Base-by-base conservation (phyloP, 2,329 filamentous ascomycete species). In the Scedosporium minutisporum region DNA sequence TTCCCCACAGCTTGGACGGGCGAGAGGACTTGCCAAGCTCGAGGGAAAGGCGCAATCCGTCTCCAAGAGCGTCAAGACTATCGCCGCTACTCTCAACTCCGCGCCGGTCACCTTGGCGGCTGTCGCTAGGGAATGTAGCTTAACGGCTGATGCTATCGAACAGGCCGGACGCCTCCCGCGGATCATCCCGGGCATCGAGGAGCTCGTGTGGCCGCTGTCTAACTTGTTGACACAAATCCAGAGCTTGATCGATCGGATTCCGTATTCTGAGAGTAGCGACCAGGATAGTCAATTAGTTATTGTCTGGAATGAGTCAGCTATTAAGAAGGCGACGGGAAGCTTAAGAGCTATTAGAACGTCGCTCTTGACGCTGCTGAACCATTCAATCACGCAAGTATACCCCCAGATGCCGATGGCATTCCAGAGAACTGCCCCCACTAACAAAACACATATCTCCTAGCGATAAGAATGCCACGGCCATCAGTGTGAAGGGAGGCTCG, bases 111-210 rank as follows among this genome's bases (percentile, higher is more conserved):
- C 66, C 2, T 53, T 67, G 23, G 59, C 66, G 25, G 64, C 65
- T 7, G 62, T 67, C 21, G 65, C 65, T 25, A 64, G 63, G 29
- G 66, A 67, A 62, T 67, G 66, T 58, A 44, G 51, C 3, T 58
- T 65, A 4, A 63, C 63, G 10, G 63, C 66, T 38, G 58, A 62
- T 25, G 57, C 62, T 18, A 41, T 67, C 4, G 57, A 57, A 21
- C 63, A 64, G 7, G 64, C 66, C 57, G 41, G 62, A 53, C 60
- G 62, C 25, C 41, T 64, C 76, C 71, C 4, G 78, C 77, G 3
- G 1, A 58, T 53, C 9, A 58, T 64, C 29, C 61, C 64, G 4
- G 64, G 60, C 55, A 74, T 82, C 66, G 82, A 85, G 1, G 84
- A 82, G 9, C 82, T 81, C 27, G 59, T 67, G 25, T 23, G 59